Evolutionary conservation across 257 asterid species (phyloP).

Genomic region (Marsdenia floribunda): DNA sequence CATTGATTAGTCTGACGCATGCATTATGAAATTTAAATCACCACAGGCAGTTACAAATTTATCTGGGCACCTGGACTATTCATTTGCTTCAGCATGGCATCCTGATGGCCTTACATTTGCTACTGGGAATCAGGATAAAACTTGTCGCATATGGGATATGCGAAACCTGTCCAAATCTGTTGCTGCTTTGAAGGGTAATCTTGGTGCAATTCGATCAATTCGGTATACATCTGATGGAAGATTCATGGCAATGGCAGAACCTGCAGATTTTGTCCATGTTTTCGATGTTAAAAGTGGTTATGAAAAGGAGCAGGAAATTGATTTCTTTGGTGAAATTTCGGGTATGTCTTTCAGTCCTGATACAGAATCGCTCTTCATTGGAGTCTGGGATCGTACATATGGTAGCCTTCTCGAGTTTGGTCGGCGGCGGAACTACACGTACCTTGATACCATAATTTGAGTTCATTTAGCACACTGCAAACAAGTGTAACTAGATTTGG

Average conservation of each 20-base stretch:
- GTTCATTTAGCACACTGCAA: constrained; percentile 8
- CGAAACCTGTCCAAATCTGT: constrained; percentile 62
- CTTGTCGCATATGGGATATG: constrained; percentile 83
- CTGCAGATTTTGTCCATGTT: constrained; percentile 88
- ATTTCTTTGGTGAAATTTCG: constrained; percentile 94
- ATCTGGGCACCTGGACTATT: constrained; percentile 72
- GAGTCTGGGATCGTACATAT: constrained; percentile 90
- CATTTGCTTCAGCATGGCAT: constrained; percentile 96
- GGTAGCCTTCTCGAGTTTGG: constrained; percentile 89
- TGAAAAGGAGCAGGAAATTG: constrained; percentile 74
- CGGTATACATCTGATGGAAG: constrained; percentile 85
- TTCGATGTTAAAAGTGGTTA: constrained; percentile 71
- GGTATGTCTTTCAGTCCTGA: constrained; percentile 92
- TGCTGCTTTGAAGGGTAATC: constrained; percentile 64
- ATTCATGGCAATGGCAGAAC: constrained; percentile 97
- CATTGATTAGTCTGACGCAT: not conserved
- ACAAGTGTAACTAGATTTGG: constrained; percentile 10
- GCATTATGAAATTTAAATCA: not conserved
- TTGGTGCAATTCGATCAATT: constrained; percentile 87
- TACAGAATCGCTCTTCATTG: constrained; percentile 74
- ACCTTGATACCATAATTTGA: constrained; percentile 54
- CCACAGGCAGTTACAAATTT: constrained; percentile 51
- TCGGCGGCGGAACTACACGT: constrained; percentile 61
- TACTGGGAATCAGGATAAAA: constrained; percentile 94
- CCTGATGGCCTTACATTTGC: constrained; percentile 81